Evolutionary conservation across 2,329 filamentous ascomycete species (phyloP).

Genomic region (Fusarium odoratissimum): DNA sequence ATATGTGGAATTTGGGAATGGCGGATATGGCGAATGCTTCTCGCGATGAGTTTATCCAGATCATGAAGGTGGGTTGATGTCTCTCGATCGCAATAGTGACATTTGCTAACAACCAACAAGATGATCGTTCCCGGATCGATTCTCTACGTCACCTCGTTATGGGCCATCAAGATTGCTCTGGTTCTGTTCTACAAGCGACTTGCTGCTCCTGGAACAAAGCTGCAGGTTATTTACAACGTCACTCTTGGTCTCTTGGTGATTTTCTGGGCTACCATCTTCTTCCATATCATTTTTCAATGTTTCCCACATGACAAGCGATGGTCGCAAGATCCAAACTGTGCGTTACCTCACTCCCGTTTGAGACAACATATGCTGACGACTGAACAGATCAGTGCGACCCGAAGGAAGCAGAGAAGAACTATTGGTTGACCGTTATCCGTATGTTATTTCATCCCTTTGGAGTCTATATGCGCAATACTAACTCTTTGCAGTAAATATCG

Average conservation of each 20-base stretch:
- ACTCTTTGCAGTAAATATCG: conserved; percentile 28
- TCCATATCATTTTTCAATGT: conserved; percentile 55
- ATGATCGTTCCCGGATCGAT: conserved; percentile 56
- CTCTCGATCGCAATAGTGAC: accelerated
- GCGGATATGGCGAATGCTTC: conserved; percentile 38
- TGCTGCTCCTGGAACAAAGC: conserved; percentile 49
- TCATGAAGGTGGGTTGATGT: conserved; percentile 37
- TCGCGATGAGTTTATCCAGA: conserved; percentile 39
- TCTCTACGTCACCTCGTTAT: conserved; percentile 55
- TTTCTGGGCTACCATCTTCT: conserved; percentile 51
- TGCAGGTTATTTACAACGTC: conserved; percentile 53
- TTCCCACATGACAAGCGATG: conserved; percentile 50
- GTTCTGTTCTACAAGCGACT: conserved; percentile 57
- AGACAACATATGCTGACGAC: too few species aligned
- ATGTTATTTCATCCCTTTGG: neutral
- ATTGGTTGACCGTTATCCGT: conserved; percentile 42
- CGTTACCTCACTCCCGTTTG: neutral
- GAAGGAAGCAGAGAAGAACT: conserved; percentile 29
- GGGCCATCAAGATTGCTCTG: conserved; percentile 55
- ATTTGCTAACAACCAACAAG: conserved; percentile 17
- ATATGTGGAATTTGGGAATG: conserved; percentile 45
- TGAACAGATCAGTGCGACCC: conserved; percentile 35
- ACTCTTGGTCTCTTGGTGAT: conserved; percentile 47
- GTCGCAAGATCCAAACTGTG: conserved; percentile 46
- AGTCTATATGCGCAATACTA: neutral